Evolutionary conservation across 2,329 filamentous ascomycete species (phyloP), one percentile per base, ranked within the genome.

Genomic region (Hypomyces rosellus): DNA sequence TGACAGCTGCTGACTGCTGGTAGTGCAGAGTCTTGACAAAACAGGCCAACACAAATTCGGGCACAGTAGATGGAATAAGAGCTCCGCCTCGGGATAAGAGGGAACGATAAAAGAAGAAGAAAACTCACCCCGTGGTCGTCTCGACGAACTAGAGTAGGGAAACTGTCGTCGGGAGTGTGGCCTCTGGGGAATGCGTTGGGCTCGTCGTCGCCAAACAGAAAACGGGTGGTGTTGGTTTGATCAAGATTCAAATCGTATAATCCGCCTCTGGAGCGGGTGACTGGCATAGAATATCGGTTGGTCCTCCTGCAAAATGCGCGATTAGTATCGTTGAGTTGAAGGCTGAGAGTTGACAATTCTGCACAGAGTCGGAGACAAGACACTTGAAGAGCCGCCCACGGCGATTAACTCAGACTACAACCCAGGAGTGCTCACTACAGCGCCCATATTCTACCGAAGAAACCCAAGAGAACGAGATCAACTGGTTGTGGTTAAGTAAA

Each of bases 241-340:
- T 93, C 90, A 51, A 95, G 74, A 37, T 80, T 80, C 59, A 83
- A 77, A 57, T 85, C 83, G 63, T 86, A 83, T 60, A 83, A 71
- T 55, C 85, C 80, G 57, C 77, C 82, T 57, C 85, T 81, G 57
- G 84, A 81, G 53, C 80, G 79, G 44, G 86, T 89, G 46, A 92
- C 87, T 33, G 92, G 92, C 87, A 96, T 91, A 4, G 92, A 96
- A 69, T 95, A 95, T 57, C 92, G 86, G 66, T 96, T 95, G 54
- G 85, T 77, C 58, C 89, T 95, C 60, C 59, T 55, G 54, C 61
- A 52, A 38, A 48, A 12, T 42, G 34, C 54, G 57, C 57, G 22
- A 52, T 65, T 39, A 65, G 62, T 49, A 49, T 25, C 43, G 37
- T 40, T 44, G 40, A 42, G 40, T 22, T 16, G 16, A 42, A n/a